phyloP scores from a whole-genome alignment of 1,284 basidiomycete species.

The Dichomitus squalens region DNA sequence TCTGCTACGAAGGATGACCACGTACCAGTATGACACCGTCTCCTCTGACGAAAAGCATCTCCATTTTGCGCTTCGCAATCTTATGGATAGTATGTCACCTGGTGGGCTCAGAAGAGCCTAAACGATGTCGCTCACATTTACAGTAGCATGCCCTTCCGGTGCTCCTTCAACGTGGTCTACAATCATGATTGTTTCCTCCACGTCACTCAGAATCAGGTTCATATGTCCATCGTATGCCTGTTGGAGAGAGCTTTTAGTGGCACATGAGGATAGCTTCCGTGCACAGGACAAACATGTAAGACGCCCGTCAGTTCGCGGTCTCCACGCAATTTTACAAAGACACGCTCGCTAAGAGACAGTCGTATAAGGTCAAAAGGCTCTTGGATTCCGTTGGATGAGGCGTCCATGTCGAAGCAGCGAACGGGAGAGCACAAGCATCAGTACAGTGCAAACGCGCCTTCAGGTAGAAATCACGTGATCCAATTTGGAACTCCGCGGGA shows the following conservation, averaged over 20 bases:
- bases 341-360: constrained; percentile 93
- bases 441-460: constrained; percentile 8
- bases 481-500: constrained; percentile 25
- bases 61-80: constrained; percentile 93
- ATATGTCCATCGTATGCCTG: constrained; percentile 99
- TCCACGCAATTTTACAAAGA: constrained; percentile 94
- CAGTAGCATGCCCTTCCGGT: constrained; percentile 51
- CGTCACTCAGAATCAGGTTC: constrained; percentile 97
- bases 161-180: constrained; percentile 73
- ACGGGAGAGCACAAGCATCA: not conserved
- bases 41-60: constrained; percentile 98
- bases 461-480: constrained; percentile 24
- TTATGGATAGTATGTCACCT: constrained; percentile 35
- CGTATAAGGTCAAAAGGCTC: constrained; percentile 99
- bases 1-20: not conserved
- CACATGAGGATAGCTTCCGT: not conserved
- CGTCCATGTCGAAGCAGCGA: constrained; percentile 54
- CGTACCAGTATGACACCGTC: constrained; percentile 86
- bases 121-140: constrained; percentile 53
- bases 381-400: constrained; percentile 78
- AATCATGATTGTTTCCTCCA: constrained; percentile 95
- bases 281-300: constrained; percentile 73
- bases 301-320: constrained; percentile 93
- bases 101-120: not conserved
- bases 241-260: constrained; percentile 16